Base-by-base conservation (phyloP, 768 basidiomycete genomes). In the Lactarius akahatsu region DNA sequence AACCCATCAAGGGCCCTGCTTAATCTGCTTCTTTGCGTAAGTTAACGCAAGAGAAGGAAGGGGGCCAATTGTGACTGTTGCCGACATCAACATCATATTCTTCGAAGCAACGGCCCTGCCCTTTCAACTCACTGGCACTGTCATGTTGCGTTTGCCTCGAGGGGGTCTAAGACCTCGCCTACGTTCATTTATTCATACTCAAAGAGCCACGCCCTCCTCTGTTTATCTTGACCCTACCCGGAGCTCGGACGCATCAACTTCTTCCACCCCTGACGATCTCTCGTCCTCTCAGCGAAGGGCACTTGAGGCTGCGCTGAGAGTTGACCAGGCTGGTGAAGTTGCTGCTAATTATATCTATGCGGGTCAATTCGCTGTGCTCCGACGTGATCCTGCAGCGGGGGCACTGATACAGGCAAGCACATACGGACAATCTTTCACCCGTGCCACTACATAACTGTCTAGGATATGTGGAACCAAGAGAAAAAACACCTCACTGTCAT, bases 381-480 rank as follows among this genome's bases (percentile, higher is more conserved):
- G 89, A 40, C 77, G 79, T 32, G 85, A 94, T 72, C 78, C 77
- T 23, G 74, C 75, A 54, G 76, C 85, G 57, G 83, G 85, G 30
- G 78, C 85, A 59, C 75, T 97, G 59, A 89, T 97, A 69, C 90
- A 93, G 78, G 95, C 88, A 69, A 67, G 85, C 77, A 45, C 32
- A 38, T 28, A 45, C 54, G 58, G n/a, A 59, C 11, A 59, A 15
- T 58, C 59, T 63, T 62, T 56, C 28, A 38, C 63, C 67, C 20
- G 56, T 47, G 64, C n/a, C 62, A 52, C 34, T 41, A 45, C 36
- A 38, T 15, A 50, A 36, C 41, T 52, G 40, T 58, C 16, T 50
- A 98, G 95, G 90, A 92, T 66, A 98, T 98, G 96, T 98, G 95
- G 94, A 86, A 93, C 40, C 94, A 94, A 74, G 96, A 98, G 77